Evolutionary conservation across 441 rosid genomes (phyloP).

Genomic region (Populus hybrid): DNA sequence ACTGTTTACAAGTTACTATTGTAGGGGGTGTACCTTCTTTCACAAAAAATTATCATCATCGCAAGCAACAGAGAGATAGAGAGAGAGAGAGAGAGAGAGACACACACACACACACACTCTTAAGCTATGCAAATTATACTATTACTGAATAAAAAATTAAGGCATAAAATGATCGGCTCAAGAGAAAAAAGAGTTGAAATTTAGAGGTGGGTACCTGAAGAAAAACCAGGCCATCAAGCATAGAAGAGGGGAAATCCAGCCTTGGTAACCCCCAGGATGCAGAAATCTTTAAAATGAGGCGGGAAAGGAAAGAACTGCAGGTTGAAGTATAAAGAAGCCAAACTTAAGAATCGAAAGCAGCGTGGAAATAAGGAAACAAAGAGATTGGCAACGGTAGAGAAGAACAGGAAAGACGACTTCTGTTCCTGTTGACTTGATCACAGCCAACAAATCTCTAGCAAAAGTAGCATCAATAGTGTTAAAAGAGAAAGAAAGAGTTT

Average conservation of each 20-base stretch:
- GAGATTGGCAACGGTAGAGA: constrained; percentile 1
- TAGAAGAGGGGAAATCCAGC: constrained; percentile 19
- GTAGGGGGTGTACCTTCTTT: not conserved
- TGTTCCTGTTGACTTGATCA: constrained; percentile 5
- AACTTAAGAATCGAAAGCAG: constrained; percentile 7
- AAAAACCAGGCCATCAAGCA: constrained; percentile 13
- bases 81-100: too few species aligned
- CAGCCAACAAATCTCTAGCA: constrained; percentile 23
- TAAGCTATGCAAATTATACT: too few species aligned
- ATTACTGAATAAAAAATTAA: not conserved
- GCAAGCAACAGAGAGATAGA: not conserved
- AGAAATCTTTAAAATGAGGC: constrained; percentile 13
- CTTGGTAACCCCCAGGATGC: constrained; percentile 19
- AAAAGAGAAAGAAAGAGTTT: not conserved
- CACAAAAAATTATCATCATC: not conserved
- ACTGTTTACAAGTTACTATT: constrained; percentile 13
- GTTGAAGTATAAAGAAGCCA: constrained; percentile 19
- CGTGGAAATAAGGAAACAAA: not conserved
- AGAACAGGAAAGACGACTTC: constrained; percentile 12
- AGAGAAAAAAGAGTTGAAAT: not conserved
- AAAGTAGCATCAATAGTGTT: constrained; percentile 1
- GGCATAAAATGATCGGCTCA: not conserved
- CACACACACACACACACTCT: too few species aligned
- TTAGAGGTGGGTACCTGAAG: constrained; percentile 31
- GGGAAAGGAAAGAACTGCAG: constrained; percentile 5